Base-by-base conservation (phyloP, 75 land plant species). In the Pseudotsuga menziesii region DNA sequence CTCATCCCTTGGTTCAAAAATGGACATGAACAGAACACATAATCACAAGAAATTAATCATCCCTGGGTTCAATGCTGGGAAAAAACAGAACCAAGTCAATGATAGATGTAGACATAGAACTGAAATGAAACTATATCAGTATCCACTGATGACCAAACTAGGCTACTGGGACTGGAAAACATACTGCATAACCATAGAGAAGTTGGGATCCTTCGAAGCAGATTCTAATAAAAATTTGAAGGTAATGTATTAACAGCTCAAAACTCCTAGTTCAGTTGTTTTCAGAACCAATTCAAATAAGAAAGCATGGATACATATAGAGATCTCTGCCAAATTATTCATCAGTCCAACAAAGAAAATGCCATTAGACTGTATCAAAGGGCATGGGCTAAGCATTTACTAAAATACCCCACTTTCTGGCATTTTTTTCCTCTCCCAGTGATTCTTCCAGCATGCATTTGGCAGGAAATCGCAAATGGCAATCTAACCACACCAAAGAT, bases 211-310 rank as follows among this genome's bases (percentile, higher is more conserved):
- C 17, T 29, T 5, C 36, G 44, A 67, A 14, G 35, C 48, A 39
- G 22, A 66, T 39, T 61, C 54, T 26, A 14, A 61, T 25, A 61
- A 61, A 13, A 26, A 27, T 61, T 16, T 3, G 13, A 25, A 12
- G 22, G 22, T 9, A 48, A 48, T 48, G 54, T 48, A 67, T 17
- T 13, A 13, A 67, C 22, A 20, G 71, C 5, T 67, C 8, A 0
- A 29, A 67, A 67, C 39, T 36, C 35, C 48, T 20, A 36, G 71
- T 5, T 19, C 44, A 6, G 54, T 9, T 66, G 2, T 19, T 35
- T 66, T 66, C 71, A 66, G 19, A 17, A 36, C 22, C 48, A 19
- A 36, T 66, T 66, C 44, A 66, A 66, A 66, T 66, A 7, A 66
- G n/a, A 36, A 66, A 13, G 11, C 19, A 41, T 36, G 39, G 16